phyloP scores from a whole-genome alignment of 768 basidiomycete genomes.

The Leccinum longicurvipes region DNA sequence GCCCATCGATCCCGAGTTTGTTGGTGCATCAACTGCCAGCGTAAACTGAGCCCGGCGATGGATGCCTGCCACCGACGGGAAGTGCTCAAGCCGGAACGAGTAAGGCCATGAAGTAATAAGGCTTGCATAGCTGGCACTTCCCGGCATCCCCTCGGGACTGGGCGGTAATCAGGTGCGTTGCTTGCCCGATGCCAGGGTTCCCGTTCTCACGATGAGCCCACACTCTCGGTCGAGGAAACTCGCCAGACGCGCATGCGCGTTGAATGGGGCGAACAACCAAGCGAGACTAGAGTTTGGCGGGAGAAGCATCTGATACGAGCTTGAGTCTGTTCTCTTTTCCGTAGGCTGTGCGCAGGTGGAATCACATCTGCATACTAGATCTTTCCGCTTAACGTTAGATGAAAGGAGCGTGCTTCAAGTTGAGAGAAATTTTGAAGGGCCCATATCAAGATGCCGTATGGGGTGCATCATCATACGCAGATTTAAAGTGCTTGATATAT shows the following conservation, averaged over 20 bases:
- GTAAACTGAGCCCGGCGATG: constrained; percentile 6
- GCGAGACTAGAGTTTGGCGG: constrained; percentile 15
- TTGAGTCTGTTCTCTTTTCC: constrained; percentile 11
- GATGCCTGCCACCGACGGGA: constrained; percentile 16
- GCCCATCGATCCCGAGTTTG: constrained; percentile 14
- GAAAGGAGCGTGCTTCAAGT: constrained; percentile 31
- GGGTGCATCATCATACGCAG: constrained; percentile 33
- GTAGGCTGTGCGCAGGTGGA: constrained; percentile 26
- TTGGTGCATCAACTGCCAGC: constrained; percentile 26
- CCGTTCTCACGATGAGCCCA: constrained; percentile 9
- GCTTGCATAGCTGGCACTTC: constrained; percentile 13
- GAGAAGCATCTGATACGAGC: constrained; percentile 3
- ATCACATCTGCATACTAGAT: constrained; percentile 31
- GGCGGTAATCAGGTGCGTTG: not conserved
- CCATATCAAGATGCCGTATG: constrained; percentile 35
- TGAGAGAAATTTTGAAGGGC: constrained; percentile 23
- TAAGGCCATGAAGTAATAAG: constrained; percentile 21
- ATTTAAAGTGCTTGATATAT: constrained; percentile 35
- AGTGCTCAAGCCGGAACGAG: constrained; percentile 14
- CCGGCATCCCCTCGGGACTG: constrained; percentile 23
- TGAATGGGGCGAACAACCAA: not conserved
- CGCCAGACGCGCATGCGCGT: not conserved
- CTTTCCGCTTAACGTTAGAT: constrained; percentile 37
- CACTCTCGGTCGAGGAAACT: not conserved
- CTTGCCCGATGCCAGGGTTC: constrained; percentile 7